A percentile compares a stretch with the other conserved stretches of the same genome.
These are phyloP conservation scores for Globisporangium yorkense DNA, from an alignment of 352 stramenopile species.

Conservation along the genomic window DNA sequence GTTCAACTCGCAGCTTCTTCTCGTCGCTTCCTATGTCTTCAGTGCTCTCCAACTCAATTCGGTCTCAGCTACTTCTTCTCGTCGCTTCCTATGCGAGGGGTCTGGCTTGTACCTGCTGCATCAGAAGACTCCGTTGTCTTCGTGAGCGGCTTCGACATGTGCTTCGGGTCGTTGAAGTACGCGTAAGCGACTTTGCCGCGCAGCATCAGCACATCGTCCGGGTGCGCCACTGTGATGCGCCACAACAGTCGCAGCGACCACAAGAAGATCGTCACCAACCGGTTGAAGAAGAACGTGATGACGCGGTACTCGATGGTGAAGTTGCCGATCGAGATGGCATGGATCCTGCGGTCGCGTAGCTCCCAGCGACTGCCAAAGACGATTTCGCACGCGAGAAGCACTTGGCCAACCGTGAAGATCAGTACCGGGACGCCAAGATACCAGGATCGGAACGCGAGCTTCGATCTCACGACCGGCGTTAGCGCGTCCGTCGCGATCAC, in stretches of 20 bases:
- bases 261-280: conserved; percentile 5
- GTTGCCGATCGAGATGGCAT: neutral
- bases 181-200: conserved; percentile 4
- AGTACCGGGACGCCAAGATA: conserved; percentile 2
- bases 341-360: conserved; percentile 11
- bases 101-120: no score
- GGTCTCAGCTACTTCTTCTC: no score
- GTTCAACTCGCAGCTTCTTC: no score
- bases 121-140: no score
- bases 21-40: no score
- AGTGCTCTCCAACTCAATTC: no score
- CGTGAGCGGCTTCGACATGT: no score
- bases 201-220: conserved; percentile 5
- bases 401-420: conserved; percentile 9
- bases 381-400: conserved; percentile 3
- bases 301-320: conserved; percentile 1
- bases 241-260: conserved; percentile 3
- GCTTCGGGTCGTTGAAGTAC: neutral
- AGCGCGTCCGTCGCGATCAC: conserved; percentile 16
- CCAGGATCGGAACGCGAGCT: conserved; percentile 6
- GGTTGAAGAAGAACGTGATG: conserved; percentile 10
- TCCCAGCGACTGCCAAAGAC: conserved; percentile 7
- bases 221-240: neutral
- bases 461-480: conserved; percentile 8
- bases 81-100: no score